A percentile compares a stretch with the other conserved stretches of the same genome.
These are phyloP conservation scores for Silene coronaria DNA, from an alignment of 179 eudicot genomes.

Conservation along the genomic window DNA sequence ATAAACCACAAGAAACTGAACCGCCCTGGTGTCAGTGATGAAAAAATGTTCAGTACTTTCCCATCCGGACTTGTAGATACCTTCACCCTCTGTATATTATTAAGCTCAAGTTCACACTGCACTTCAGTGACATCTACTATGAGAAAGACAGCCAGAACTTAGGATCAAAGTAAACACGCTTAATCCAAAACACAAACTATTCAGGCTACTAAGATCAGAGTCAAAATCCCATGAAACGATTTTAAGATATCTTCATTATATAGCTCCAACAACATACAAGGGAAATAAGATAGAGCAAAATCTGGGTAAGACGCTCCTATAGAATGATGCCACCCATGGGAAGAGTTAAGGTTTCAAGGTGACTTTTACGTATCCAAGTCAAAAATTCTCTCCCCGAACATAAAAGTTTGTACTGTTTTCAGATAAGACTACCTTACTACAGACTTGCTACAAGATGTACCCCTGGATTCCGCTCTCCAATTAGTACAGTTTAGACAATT, in stretches of 20 bases:
- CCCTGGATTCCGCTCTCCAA: not conserved
- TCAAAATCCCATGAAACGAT: not conserved
- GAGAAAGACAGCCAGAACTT: constrained; percentile 4
- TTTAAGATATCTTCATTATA: no score
- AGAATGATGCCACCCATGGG: no score
- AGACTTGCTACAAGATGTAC: not conserved
- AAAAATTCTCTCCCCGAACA: not conserved
- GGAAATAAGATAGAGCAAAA: no score
- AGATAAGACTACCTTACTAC: not conserved
- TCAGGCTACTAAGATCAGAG: not conserved
- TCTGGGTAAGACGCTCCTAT: no score
- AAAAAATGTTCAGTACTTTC: constrained; percentile 87
- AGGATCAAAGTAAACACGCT: not conserved
- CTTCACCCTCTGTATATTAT: constrained; percentile 67
- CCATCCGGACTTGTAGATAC: no score
- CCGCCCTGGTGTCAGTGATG: constrained; percentile 28
- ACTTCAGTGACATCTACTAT: constrained; percentile 71
- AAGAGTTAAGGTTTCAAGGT: no score
- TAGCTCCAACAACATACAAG: no score
- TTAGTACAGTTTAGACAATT: no score
- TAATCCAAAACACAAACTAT: not conserved
- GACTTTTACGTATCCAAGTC: no score
- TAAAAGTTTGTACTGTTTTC: not conserved
- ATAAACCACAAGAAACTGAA: no score
- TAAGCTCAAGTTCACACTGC: constrained; percentile 78